Conservation (phyloP, 75 land plant genomes). For the Larix kaempferi region DNA sequence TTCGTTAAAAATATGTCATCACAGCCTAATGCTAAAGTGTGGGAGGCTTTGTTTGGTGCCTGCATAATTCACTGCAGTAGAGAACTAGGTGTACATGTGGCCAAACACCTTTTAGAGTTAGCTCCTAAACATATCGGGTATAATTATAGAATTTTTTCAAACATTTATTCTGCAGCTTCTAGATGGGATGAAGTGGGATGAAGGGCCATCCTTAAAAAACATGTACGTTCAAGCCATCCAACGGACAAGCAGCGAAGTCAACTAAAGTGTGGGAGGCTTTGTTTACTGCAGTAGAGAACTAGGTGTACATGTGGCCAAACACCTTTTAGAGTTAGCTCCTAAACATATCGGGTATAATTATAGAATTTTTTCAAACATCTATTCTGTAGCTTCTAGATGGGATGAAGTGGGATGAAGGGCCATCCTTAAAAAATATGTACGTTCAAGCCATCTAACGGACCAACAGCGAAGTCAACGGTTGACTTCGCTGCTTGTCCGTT, state of each 20-base stretch:
- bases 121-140: not conserved
- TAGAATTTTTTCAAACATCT: conserved; percentile 17
- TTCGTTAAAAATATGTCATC: conserved; percentile 7
- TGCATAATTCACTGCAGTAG: conserved; percentile 17
- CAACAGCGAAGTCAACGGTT: no score
- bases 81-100: not conserved
- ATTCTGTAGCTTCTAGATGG: conserved; percentile 4
- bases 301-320: not conserved
- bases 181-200: conserved; percentile 2
- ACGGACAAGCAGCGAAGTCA: no score
- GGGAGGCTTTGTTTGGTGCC: conserved; percentile 12
- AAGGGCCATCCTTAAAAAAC: no score
- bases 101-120: not conserved
- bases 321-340: not conserved
- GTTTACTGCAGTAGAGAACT: conserved; percentile 9
- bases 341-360: conserved; percentile 4
- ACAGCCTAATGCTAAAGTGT: conserved; percentile 8
- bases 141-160: conserved; percentile 16
- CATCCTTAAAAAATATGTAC: no score
- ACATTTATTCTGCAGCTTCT: conserved; percentile 6
- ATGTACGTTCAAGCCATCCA: no score
- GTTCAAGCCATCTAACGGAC: no score
- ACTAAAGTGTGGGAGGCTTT: conserved; percentile 14
- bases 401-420: no score
- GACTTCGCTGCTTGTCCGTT: no score